These are phyloP conservation scores for Plasmodium falciparum DNA, from an alignment of 169 alveolate genomes.

Conservation along the genomic window DNA sequence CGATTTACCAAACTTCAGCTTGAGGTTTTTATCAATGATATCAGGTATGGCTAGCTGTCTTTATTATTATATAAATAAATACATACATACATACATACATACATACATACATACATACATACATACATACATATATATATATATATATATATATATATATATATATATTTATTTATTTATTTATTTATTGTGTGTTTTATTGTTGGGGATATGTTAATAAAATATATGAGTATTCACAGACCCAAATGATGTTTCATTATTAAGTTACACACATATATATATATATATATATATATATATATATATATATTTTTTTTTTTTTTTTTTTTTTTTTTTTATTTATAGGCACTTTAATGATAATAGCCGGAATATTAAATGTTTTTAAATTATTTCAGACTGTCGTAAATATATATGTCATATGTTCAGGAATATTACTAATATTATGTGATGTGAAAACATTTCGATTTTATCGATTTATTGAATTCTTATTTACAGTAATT, in stretches of 20 bases:
- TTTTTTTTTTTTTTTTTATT: neutral
- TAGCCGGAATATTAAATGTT: conserved; percentile 46
- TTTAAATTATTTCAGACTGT: conserved; percentile 51
- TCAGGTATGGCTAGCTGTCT: conserved; percentile 31
- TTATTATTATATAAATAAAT: neutral
- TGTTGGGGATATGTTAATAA: neutral
- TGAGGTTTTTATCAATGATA: conserved; percentile 37
- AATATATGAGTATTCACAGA: neutral
- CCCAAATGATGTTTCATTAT: neutral
- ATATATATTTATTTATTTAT: neutral
- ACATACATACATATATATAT: no score
- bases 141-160: no score
- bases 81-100: neutral
- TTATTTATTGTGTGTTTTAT: neutral
- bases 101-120: neutral
- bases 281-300: neutral
- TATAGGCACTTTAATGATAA: conserved; percentile 43
- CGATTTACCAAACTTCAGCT: conserved; percentile 34
- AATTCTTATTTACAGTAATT: conserved; percentile 65
- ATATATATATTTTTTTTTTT: neutral
- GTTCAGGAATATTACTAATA: conserved; percentile 53
- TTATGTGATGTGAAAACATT: conserved; percentile 60
- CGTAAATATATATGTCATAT: conserved; percentile 32
- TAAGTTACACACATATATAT: neutral
- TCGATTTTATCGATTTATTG: conserved; percentile 35